Conservation (phyloP, 768 basidiomycete species). For the Boletus sp. region DNA sequence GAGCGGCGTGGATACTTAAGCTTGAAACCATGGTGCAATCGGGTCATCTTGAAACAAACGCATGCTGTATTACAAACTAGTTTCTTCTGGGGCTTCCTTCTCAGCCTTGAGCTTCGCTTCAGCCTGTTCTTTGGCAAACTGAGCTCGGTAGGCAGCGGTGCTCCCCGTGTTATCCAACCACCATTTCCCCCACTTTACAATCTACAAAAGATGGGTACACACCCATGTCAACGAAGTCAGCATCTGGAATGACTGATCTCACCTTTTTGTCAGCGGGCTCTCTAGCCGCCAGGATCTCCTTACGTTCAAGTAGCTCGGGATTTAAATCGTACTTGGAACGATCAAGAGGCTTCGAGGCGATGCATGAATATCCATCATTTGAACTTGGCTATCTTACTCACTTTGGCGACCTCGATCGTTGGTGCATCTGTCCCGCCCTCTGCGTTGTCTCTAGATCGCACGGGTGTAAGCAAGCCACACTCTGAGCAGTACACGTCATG, state of each 20-base stretch:
- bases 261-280: neutral
- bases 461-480: slow-evolving; percentile 11
- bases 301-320: slow-evolving; percentile 5
- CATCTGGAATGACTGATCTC: neutral
- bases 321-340: slow-evolving; percentile 13
- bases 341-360: slow-evolving; percentile 6
- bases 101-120: slow-evolving; percentile 2
- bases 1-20: no score
- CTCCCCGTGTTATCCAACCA: slow-evolving; percentile 16
- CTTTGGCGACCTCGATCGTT: slow-evolving; percentile 6
- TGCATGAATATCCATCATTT: neutral
- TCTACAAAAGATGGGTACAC: neutral
- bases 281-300: neutral
- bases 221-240: neutral
- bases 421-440: slow-evolving; percentile 16
- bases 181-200: slow-evolving; percentile 5
- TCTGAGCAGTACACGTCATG: slow-evolving; percentile 20
- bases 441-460: slow-evolving; percentile 12
- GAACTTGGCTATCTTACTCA: neutral
- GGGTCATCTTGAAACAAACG: neutral
- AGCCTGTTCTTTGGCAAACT: slow-evolving; percentile 9
- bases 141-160: slow-evolving; percentile 12
- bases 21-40: neutral
- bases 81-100: neutral
- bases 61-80: neutral